Percentiles rank a stretch among this genome's conserved stretches.
These are phyloP conservation scores for Circinella umbellata DNA, from an alignment of 371 early-diverging fungal species.

Conservation along the genomic window DNA sequence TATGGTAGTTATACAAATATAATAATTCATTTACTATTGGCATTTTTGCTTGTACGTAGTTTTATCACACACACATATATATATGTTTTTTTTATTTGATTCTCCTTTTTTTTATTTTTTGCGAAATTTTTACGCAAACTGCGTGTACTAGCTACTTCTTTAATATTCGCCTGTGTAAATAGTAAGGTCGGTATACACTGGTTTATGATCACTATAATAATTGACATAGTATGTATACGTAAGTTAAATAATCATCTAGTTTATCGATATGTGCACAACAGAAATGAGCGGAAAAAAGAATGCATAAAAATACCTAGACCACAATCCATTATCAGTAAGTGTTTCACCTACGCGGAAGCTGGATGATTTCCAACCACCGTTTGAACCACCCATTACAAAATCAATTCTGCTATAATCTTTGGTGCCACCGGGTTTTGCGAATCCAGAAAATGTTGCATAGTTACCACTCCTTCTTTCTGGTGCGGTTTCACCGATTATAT, in stretches of 20 bases:
- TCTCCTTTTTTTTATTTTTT: neutral
- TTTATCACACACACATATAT: neutral
- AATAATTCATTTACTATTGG: neutral
- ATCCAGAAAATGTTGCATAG: constrained; percentile 3
- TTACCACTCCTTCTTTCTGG: neutral
- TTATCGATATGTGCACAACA: too few relatives aligned
- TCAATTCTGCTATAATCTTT: neutral
- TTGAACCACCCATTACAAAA: constrained; percentile 4
- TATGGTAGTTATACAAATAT: neutral
- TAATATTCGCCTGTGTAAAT: neutral
- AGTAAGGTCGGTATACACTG: neutral
- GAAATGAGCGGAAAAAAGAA: neutral
- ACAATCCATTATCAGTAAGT: constrained; percentile 1
- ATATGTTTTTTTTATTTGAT: neutral
- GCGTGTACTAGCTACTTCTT: neutral
- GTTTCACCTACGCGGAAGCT: constrained; percentile 5
- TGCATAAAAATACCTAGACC: neutral
- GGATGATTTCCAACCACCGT: neutral
- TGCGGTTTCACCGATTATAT: neutral
- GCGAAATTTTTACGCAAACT: too few relatives aligned
- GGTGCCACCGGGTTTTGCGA: neutral
- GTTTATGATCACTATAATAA: constrained; percentile 3
- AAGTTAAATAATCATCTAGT: too few relatives aligned
- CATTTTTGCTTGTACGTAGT: neutral
- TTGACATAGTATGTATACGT: too few relatives aligned